phyloP scores from a whole-genome alignment of 306 rosid species.

The Senna tora region DNA sequence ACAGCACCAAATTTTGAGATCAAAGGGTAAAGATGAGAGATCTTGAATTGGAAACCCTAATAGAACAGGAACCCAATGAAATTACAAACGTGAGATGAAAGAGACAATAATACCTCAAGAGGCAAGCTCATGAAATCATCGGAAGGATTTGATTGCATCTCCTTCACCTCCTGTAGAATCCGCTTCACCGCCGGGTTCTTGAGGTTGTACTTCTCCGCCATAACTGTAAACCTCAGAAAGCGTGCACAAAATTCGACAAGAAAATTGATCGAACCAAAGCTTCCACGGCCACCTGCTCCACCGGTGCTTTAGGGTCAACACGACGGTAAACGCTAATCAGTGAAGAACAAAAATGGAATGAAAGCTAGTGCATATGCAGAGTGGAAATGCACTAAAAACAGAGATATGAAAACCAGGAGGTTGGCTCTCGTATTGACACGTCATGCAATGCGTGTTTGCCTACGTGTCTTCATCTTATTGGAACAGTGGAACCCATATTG shows the following conservation, averaged over 20 bases:
- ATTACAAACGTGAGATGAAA: neutral
- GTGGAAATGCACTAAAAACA: neutral
- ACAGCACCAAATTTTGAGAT: neutral
- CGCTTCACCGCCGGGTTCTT: conserved; percentile 95
- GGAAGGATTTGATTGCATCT: conserved; percentile 92
- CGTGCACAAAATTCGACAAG: neutral
- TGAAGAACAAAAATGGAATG: neutral
- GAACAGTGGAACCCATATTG: neutral
- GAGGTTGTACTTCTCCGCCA: conserved; percentile 82
- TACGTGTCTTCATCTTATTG: conserved; percentile 46
- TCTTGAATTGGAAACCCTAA: conserved; percentile 33
- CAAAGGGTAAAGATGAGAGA: conserved; percentile 3
- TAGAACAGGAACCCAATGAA: neutral
- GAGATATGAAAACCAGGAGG: neutral
- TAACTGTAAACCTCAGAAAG: neutral
- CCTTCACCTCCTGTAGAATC: conserved; percentile 91
- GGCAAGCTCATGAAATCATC: conserved; percentile 97
- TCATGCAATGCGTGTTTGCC: conserved; percentile 10
- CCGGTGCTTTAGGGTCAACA: neutral
- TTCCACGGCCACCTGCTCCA: neutral
- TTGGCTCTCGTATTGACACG: conserved; percentile 43
- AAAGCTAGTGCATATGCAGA: neutral
- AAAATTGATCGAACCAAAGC: neutral
- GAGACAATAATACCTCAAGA: conserved; percentile 66
- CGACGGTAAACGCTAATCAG: neutral